These are phyloP conservation scores for Kuraishia capsulata DNA, from an alignment of 805 yeast species.

Conservation along the genomic window DNA sequence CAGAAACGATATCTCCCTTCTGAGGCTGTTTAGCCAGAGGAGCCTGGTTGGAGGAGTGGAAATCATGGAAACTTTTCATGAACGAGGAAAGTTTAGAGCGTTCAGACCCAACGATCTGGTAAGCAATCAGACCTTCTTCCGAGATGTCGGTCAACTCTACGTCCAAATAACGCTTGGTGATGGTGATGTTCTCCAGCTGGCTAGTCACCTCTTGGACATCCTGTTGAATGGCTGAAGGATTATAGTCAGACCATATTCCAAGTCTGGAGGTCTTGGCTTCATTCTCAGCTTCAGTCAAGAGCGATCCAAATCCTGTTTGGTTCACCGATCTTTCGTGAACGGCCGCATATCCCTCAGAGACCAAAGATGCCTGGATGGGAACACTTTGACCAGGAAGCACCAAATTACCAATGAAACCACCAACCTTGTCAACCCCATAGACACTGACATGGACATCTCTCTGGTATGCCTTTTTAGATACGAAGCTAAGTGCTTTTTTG, in stretches of 20 bases:
- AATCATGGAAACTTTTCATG: constrained; percentile 37
- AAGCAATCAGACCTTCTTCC: constrained; percentile 31
- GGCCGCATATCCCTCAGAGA: constrained; percentile 55
- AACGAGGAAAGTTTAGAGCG: constrained; percentile 30
- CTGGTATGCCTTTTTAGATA: constrained; percentile 51
- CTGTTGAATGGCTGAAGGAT: constrained; percentile 29
- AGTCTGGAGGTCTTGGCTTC: constrained; percentile 41
- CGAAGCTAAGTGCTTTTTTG: constrained; percentile 44
- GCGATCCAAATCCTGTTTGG: constrained; percentile 44
- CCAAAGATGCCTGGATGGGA: constrained; percentile 51
- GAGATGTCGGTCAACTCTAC: constrained; percentile 43
- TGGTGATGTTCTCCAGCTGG: constrained; percentile 12
- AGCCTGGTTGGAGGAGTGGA: constrained; percentile 28
- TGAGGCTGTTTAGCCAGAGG: constrained; percentile 32
- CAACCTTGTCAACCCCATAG: constrained; percentile 63
- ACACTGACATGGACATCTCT: constrained; percentile 66
- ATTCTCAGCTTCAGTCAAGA: constrained; percentile 53
- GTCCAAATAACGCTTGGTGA: constrained; percentile 34
- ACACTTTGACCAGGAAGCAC: constrained; percentile 37
- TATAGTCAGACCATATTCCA: constrained; percentile 66
- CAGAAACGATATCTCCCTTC: constrained; percentile 46
- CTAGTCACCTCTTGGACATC: constrained; percentile 9
- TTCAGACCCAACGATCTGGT: constrained; percentile 32
- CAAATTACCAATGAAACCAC: constrained; percentile 72
- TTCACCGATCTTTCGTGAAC: constrained; percentile 58